Conservation (phyloP, 2,329 filamentous ascomycete species). For the Colletotrichum incanum region DNA sequence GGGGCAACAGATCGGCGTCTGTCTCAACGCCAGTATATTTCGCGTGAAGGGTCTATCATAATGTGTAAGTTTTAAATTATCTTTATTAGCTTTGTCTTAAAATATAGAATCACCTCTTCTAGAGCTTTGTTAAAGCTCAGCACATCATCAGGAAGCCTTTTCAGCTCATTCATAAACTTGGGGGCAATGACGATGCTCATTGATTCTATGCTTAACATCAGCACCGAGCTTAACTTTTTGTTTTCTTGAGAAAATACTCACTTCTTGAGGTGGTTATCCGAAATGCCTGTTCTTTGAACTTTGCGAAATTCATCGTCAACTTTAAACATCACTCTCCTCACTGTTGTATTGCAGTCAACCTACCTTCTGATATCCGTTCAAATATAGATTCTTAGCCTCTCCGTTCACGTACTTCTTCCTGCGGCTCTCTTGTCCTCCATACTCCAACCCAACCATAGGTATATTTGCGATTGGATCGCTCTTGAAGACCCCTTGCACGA, state of each 20-base stretch:
- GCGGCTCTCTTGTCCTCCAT: constrained; percentile 48
- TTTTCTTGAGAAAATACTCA: constrained; percentile 1
- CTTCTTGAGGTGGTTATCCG: constrained; percentile 48
- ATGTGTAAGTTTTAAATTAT: background rate
- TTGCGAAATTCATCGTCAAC: background rate
- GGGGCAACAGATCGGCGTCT: constrained; percentile 46
- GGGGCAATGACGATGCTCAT: constrained; percentile 50
- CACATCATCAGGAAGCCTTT: constrained; percentile 52
- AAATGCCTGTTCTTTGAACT: constrained; percentile 53
- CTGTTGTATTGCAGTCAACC: background rate
- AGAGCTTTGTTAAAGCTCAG: constrained; percentile 50
- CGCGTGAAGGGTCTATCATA: constrained; percentile 48
- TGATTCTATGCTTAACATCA: constrained; percentile 41
- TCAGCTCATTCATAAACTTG: constrained; percentile 51
- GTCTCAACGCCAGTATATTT: constrained; percentile 54
- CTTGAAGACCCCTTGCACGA: constrained; percentile 28
- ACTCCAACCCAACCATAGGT: constrained; percentile 48
- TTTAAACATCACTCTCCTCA: too few relatives aligned
- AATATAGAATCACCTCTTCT: constrained; percentile 42
- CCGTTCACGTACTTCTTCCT: constrained; percentile 47
- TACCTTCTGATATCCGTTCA: constrained; percentile 51
- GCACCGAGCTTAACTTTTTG: background rate
- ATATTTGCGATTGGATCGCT: constrained; percentile 37
- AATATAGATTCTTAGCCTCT: constrained; percentile 47
- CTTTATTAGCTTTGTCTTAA: accelerated